A percentile compares a stretch with the other conserved stretches of the same genome.
phyloP scores from a whole-genome alignment of 1,284 basidiomycete genomes.

The Athelia sp. region DNA sequence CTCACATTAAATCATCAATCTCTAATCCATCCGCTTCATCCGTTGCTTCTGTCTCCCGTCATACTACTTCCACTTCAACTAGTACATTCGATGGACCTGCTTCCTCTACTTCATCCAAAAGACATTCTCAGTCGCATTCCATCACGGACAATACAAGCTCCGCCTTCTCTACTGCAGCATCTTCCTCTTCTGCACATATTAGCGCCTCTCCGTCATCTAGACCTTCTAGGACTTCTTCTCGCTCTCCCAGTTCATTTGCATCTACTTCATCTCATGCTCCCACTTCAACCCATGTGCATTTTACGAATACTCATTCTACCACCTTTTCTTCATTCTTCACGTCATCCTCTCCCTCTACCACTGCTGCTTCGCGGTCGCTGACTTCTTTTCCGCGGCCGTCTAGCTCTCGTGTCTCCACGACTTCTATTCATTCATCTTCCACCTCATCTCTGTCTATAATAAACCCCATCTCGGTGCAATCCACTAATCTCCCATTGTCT shows the following conservation, averaged over 20 bases:
- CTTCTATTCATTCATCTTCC: constrained; percentile 6
- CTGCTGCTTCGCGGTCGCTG: background rate
- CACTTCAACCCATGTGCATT: background rate
- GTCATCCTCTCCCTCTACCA: background rate
- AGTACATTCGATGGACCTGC: background rate
- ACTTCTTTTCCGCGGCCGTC: background rate
- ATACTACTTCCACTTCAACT: background rate
- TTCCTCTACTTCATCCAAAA: no score
- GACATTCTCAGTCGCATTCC: no score
- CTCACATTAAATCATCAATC: background rate
- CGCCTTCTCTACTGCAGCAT: background rate
- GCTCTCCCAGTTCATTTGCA: background rate
- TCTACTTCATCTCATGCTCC: background rate
- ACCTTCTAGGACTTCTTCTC: background rate
- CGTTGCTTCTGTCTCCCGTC: no score
- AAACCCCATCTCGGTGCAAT: constrained; percentile 9
- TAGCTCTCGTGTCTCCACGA: background rate
- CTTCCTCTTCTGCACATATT: background rate
- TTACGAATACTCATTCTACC: background rate
- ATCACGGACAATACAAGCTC: background rate
- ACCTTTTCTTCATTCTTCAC: background rate
- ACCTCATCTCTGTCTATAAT: constrained; percentile 6
- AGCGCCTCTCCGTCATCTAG: background rate
- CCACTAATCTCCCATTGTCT: background rate
- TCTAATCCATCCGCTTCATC: no score